Base-by-base conservation (phyloP, 2,329 filamentous ascomycete genomes). In the Penicillium sclerotiorum region DNA sequence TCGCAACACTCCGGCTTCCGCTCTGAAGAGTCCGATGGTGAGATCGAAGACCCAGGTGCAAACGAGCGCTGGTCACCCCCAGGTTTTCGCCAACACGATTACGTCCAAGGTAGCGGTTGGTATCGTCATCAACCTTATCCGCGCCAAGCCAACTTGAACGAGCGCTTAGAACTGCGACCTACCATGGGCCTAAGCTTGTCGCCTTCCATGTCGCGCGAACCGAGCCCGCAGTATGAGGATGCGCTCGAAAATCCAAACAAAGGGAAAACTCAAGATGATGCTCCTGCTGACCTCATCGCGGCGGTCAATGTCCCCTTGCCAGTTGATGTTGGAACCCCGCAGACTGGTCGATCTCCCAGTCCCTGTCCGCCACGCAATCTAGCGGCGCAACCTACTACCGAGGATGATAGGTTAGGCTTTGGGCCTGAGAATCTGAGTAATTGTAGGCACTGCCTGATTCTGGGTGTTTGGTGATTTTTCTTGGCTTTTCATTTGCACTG, bases 1-100 rank as follows among this genome's bases (percentile, higher is more conserved):
- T 83, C 80, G 42, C 80, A 83, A 57, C 82, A 85, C 67, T 87
- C 83, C 32, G 83, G 80, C 62, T 86, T 87, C 73, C 79, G 81
- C 58, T 85, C 77, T 13, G 73, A 74, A 43, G 72, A 75, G 28
- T 74, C 80, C 40, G 78, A 80, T 22, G 58, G 62, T 47, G 63
- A 72, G 47, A 56, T 69, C 23, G 70, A 68, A 30, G 72, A 71
- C 22, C 64, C 65, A 30, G 57, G 57, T 4, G 53, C 62, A 27
- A 67, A 65, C 46, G 77, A 79, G 41, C 82, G 81, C 25, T 87
- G 83, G 82, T 85, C 82, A 45, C 85, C 85, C 33, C 85, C 85
- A 2, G 83, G 83, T 11, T 85, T 84, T 77, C 77, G 81, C 52
- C 65, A 69, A 22, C 64, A 65, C 49, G 72, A 73, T 56, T 80